Base-by-base conservation (phyloP, 148 eudicot genomes). In the Fagopyrum esculentum region DNA sequence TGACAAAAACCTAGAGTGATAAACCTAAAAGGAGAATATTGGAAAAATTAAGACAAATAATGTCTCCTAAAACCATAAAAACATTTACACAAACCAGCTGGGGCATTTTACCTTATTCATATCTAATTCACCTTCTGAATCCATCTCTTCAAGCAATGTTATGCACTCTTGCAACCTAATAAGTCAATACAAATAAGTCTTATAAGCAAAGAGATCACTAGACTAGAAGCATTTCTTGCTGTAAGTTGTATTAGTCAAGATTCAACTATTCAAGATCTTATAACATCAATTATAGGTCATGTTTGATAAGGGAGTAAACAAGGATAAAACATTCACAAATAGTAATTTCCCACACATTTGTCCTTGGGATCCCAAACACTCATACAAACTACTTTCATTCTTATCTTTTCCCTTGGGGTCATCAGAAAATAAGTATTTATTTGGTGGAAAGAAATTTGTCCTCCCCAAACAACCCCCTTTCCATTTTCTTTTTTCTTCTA, bases 71-170 rank as follows among this genome's bases (percentile, higher is more conserved):
- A n/a, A 22, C 48, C 48, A 4, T 45, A 75, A 22, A 19, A 72
- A 78, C 54, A 54, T 6, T 9, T 70, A 64, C 40, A 16, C 55
- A 56, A 80, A 48, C 15, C 74, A 56, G 75, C 13, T 61, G 40
- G 40, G 40, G 35, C 30, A 50, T 69, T 80, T 78, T 83, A 85
- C 99, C 87, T 95, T 87, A 77, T 81, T 87, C 99, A 90, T 95
- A 83, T 95, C 94, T 81, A 95, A 74, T 73, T 79, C 75, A 61
- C 92, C 94, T 45, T 89, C 85, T 60, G 71, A 76, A 77, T 89
- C 84, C 92, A 90, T 83, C 75, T 89, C 93, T 85, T 90, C 92
- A 79, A 95, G 98, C 86, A 92, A 81, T 80, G 88, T 86, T 71
- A 95, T 60, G 80, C 97, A 89, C 61, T 95, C 92, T 9, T 50